phyloP scores from a whole-genome alignment of 2,329 filamentous ascomycete species.

The Fusarium coicis region DNA sequence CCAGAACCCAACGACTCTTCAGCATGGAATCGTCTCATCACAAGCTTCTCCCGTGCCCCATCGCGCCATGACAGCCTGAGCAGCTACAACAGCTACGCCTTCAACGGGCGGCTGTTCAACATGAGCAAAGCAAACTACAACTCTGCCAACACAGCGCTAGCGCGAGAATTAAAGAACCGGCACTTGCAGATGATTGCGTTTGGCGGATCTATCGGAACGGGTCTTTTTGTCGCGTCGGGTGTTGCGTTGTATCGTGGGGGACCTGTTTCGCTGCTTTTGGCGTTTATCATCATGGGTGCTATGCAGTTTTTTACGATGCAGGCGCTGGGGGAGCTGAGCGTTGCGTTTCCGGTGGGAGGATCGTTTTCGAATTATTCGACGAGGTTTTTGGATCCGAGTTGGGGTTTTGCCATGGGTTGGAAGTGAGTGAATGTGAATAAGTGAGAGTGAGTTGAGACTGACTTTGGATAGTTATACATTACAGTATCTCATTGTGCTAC shows the following conservation, averaged over 20 bases:
- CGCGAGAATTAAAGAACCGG: constrained; percentile 79
- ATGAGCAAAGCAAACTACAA: constrained; percentile 71
- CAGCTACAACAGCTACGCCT: constrained; percentile 16
- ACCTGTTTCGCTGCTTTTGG: constrained; percentile 79
- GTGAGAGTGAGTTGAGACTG: background rate
- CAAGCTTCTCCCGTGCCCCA: constrained; percentile 30
- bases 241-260: constrained; percentile 76
- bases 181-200: constrained; percentile 65
- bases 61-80: constrained; percentile 14
- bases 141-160: constrained; percentile 79
- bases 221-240: constrained; percentile 89
- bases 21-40: constrained; percentile 11
- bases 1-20: background rate
- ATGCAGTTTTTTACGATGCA: constrained; percentile 95
- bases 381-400: constrained; percentile 92
- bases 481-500: constrained; percentile 86
- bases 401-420: constrained; percentile 96
- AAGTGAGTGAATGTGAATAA: constrained; percentile 62
- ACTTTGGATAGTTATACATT: constrained; percentile 72
- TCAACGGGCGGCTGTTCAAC: constrained; percentile 57
- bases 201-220: constrained; percentile 87
- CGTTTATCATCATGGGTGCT: constrained; percentile 78
- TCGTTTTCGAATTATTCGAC: constrained; percentile 94
- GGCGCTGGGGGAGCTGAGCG: constrained; percentile 89
- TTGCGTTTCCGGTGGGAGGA: constrained; percentile 88